These are phyloP conservation scores for Fusarium sp. DNA, from an alignment of 2,329 filamentous ascomycete species.

Conservation along the genomic window DNA sequence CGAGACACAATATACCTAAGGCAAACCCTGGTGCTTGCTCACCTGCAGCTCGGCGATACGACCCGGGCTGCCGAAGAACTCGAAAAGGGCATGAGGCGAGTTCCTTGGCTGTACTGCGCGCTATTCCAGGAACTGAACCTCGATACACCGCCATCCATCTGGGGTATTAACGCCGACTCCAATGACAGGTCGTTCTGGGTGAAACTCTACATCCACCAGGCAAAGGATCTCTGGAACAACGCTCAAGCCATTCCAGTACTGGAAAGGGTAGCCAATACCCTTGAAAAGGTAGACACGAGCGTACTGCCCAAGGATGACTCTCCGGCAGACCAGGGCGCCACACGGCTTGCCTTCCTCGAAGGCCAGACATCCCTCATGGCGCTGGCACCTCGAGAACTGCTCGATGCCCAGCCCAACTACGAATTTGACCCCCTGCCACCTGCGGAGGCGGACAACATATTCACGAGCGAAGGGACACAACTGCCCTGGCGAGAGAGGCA, in stretches of 20 bases:
- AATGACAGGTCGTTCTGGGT: constrained; percentile 75
- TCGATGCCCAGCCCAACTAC: constrained; percentile 74
- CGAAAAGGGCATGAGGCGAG: constrained; percentile 73
- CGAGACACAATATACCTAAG: constrained; percentile 73
- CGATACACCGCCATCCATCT: constrained; percentile 82
- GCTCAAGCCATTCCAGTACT: constrained; percentile 77
- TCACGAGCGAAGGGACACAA: constrained; percentile 39
- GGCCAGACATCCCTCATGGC: constrained; percentile 79
- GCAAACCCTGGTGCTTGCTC: constrained; percentile 82
- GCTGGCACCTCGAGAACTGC: constrained; percentile 74
- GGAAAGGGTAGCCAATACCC: constrained; percentile 73
- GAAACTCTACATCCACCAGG: constrained; percentile 79
- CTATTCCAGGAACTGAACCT: constrained; percentile 86
- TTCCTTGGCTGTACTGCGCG: constrained; percentile 87
- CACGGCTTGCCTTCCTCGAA: constrained; percentile 82
- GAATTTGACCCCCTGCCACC: constrained; percentile 89
- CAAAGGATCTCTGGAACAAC: constrained; percentile 89
- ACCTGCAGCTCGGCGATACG: constrained; percentile 76
- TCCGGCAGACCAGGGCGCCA: constrained; percentile 63
- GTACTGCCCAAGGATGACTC: constrained; percentile 55
- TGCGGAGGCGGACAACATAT: constrained; percentile 61
- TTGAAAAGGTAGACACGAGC: constrained; percentile 57
- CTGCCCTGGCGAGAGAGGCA: constrained; percentile 29
- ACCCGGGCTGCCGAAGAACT: constrained; percentile 75
- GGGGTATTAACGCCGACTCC: constrained; percentile 78